Evolutionary conservation across 2,329 filamentous ascomycete genomes (phyloP).

Genomic region (Penicillium sclerotigenum): DNA sequence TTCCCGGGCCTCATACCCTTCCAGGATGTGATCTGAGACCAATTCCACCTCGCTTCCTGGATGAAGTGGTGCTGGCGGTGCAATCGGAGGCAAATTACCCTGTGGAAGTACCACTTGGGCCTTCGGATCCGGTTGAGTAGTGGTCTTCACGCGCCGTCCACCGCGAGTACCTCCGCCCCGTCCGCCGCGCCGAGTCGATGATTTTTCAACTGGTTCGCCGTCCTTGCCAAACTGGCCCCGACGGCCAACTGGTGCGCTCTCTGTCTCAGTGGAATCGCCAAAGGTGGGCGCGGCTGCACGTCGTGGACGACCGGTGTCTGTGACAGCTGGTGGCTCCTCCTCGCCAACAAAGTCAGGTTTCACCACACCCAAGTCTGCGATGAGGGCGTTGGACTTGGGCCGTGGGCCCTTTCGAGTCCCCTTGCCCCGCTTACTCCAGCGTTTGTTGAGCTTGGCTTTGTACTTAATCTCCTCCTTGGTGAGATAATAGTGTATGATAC

Average conservation of each 20-base stretch:
- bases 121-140: constrained; percentile 31
- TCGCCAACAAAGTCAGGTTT: constrained; percentile 46
- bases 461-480: constrained; percentile 51
- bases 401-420: constrained; percentile 36
- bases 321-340: constrained; percentile 45
- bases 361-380: constrained; percentile 46
- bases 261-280: constrained; percentile 39
- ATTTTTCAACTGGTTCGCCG: constrained; percentile 36
- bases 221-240: constrained; percentile 36
- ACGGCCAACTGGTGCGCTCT: constrained; percentile 31
- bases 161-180: constrained; percentile 34
- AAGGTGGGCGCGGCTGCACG: constrained; percentile 52
- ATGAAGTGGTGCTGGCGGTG: constrained; percentile 15
- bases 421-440: constrained; percentile 44
- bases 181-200: constrained; percentile 33
- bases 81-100: constrained; percentile 10
- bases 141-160: constrained; percentile 35
- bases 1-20: constrained; percentile 20
- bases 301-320: constrained; percentile 49
- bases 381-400: constrained; percentile 49
- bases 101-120: constrained; percentile 11
- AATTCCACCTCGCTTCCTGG: constrained; percentile 29
- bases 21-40: constrained; percentile 12
- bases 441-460: constrained; percentile 49
- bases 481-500: constrained; percentile 51